Conservation (phyloP, 176 grass and related monocot species). For the Eragrostis curvula region DNA sequence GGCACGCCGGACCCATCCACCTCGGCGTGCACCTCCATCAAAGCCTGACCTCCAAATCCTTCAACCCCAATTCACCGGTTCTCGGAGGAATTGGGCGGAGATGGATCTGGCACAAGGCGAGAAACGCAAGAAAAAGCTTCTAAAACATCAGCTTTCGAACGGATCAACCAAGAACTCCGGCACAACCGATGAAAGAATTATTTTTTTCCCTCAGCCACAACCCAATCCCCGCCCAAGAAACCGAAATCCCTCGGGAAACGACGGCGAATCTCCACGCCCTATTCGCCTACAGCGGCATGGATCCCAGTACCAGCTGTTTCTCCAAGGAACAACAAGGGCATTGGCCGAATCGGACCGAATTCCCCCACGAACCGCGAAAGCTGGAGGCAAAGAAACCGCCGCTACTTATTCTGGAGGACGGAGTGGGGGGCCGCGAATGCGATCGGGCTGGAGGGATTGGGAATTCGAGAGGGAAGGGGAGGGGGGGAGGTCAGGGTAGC, state of each 20-base stretch:
- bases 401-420: conserved; percentile 32
- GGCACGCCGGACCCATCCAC: conserved; percentile 71
- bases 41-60: conserved; percentile 5
- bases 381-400: conserved; percentile 32
- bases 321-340: conserved; percentile 25
- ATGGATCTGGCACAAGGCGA: conserved; percentile 38
- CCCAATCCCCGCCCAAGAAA: conserved; percentile 31
- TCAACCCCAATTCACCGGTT: conserved; percentile 25
- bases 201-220: background rate
- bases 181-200: conserved; percentile 6
- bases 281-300: conserved; percentile 27
- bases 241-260: conserved; percentile 16
- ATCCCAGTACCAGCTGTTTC: conserved; percentile 13
- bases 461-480: conserved; percentile 23
- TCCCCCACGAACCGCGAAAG: conserved; percentile 13
- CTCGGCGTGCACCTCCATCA: conserved; percentile 57
- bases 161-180: conserved; percentile 27
- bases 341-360: conserved; percentile 27
- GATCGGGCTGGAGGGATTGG: conserved; percentile 21
- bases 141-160: background rate
- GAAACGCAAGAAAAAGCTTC: conserved; percentile 34
- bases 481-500: conserved; percentile 37
- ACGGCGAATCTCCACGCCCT: conserved; percentile 20
- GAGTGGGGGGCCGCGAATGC: conserved; percentile 37
- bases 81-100: background rate